Conservation (phyloP, 179 eudicot species). For the Amaranthus tricolor region DNA sequence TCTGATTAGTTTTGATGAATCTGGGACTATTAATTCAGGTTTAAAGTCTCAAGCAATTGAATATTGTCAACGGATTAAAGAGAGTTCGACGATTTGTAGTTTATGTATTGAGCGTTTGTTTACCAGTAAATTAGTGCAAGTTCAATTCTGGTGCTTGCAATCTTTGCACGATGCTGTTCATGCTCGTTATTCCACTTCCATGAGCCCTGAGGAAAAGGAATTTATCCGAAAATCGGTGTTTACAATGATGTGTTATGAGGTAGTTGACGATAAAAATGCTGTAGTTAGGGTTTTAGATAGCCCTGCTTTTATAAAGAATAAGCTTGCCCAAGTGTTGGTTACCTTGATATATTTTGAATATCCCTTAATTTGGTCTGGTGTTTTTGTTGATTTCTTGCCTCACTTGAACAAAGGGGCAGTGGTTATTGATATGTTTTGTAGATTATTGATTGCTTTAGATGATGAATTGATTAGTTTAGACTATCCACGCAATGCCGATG, state of each 20-base stretch:
- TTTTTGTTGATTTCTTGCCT: slow-evolving; percentile 69
- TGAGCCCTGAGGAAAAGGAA: slow-evolving; percentile 65
- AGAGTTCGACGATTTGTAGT: slow-evolving; percentile 51
- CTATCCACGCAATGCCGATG: slow-evolving; percentile 64
- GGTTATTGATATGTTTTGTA: slow-evolving; percentile 95
- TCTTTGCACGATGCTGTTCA: slow-evolving; percentile 69
- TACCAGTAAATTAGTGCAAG: slow-evolving; percentile 50
- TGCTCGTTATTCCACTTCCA: slow-evolving; percentile 48
- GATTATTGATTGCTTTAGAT: slow-evolving; percentile 85
- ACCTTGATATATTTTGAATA: slow-evolving; percentile 78
- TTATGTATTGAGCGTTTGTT: slow-evolving; percentile 67
- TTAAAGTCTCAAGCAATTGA: slow-evolving; percentile 77
- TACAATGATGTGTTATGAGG: slow-evolving; percentile 65
- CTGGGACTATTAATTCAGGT: slow-evolving; percentile 54
- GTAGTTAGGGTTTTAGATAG: slow-evolving; percentile 72
- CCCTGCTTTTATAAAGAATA: slow-evolving; percentile 76
- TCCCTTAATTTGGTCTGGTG: slow-evolving; percentile 73
- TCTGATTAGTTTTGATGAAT: slow-evolving; percentile 77
- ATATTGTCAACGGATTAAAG: slow-evolving; percentile 72
- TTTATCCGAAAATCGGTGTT: slow-evolving; percentile 74
- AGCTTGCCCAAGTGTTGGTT: slow-evolving; percentile 91
- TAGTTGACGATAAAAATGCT: slow-evolving; percentile 38
- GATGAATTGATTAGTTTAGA: slow-evolving; percentile 91
- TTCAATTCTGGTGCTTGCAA: slow-evolving; percentile 95
- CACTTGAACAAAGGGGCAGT: slow-evolving; percentile 58